Percentiles rank a stretch among this genome's conserved stretches.
These are phyloP conservation scores for Ehretia macrophylla DNA, from an alignment of 257 asterid species.

Conservation along the genomic window DNA sequence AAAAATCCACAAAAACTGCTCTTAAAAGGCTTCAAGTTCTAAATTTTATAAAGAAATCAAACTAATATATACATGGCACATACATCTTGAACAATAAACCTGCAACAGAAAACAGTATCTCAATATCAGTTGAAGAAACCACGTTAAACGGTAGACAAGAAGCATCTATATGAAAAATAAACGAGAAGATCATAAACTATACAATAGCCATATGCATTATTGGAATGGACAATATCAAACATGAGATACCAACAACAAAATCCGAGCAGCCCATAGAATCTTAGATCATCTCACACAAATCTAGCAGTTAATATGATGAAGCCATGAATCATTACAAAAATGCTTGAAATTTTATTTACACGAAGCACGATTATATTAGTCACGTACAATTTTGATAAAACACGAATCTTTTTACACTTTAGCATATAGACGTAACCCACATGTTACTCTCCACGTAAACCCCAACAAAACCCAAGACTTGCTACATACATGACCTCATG, in stretches of 20 bases:
- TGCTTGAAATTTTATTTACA: too few species aligned
- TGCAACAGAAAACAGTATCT: constrained; percentile 80
- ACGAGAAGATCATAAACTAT: constrained; percentile 21
- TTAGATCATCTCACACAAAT: constrained; percentile 15
- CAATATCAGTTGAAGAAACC: constrained; percentile 55
- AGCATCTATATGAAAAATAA: constrained; percentile 55
- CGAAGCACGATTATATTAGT: too few species aligned
- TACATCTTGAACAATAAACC: constrained; percentile 32
- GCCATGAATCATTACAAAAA: too few species aligned
- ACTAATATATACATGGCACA: constrained; percentile 16
- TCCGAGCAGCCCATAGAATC: constrained; percentile 35
- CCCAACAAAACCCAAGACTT: constrained; percentile 43
- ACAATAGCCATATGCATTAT: not conserved
- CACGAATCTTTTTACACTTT: not conserved
- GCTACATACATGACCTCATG: constrained; percentile 12
- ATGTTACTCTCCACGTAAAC: constrained; percentile 59
- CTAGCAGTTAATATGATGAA: too few species aligned
- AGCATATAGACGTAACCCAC: constrained; percentile 31
- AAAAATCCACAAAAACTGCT: constrained; percentile 18
- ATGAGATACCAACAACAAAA: constrained; percentile 34
- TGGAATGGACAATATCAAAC: constrained; percentile 16
- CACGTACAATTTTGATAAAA: too few species aligned
- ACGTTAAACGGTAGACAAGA: constrained; percentile 65
- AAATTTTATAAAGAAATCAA: constrained; percentile 30
- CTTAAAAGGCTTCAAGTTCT: constrained; percentile 41